Percentiles rank a stretch among this genome's conserved stretches.
Evolutionary conservation across 2,329 filamentous ascomycete species (phyloP).

Genomic region (Phaeosphaeriaceae sp.): DNA sequence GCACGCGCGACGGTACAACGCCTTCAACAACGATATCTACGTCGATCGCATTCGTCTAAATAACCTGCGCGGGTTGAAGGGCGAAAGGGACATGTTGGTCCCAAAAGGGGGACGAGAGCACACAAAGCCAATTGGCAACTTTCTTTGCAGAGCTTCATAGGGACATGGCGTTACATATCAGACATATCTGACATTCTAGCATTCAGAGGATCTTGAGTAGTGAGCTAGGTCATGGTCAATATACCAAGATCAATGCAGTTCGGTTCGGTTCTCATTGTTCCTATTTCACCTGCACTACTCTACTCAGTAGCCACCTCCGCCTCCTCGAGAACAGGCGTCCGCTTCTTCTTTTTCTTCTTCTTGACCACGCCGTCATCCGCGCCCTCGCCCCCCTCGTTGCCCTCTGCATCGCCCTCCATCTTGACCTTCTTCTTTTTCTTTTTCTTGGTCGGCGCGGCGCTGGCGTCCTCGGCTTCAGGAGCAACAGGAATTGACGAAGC

Average conservation of each 20-base stretch:
- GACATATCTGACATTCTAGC: background rate
- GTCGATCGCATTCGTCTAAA: background rate
- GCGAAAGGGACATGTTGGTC: background rate
- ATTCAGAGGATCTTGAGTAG: too few relatives aligned
- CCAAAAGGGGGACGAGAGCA: background rate
- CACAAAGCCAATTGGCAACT: conserved; percentile 2
- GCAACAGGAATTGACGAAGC: conserved; percentile 52
- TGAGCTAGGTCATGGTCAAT: conserved; percentile 6
- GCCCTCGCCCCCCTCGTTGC: conserved; percentile 6
- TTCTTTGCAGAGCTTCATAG: conserved; percentile 1
- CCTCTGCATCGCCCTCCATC: conserved; percentile 22
- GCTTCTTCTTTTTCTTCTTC: conserved; percentile 53
- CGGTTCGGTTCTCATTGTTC: conserved; percentile 6
- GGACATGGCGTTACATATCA: conserved; percentile 9
- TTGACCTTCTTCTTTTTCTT: conserved; percentile 55
- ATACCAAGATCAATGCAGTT: conserved; percentile 1
- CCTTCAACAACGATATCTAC: background rate
- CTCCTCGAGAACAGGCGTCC: conserved; percentile 44
- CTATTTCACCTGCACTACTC: conserved; percentile 1
- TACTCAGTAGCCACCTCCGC: conserved; percentile 18
- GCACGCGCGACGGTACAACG: background rate
- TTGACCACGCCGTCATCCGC: conserved; percentile 42
- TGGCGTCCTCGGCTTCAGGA: conserved; percentile 18
- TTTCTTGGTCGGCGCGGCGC: conserved; percentile 33
- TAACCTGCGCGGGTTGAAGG: too few relatives aligned